Evolutionary conservation across 495 filamentous ascomycete genomes (phyloP), one percentile per base, ranked within the genome.

Genomic region (Bacidia gigantensis): DNA sequence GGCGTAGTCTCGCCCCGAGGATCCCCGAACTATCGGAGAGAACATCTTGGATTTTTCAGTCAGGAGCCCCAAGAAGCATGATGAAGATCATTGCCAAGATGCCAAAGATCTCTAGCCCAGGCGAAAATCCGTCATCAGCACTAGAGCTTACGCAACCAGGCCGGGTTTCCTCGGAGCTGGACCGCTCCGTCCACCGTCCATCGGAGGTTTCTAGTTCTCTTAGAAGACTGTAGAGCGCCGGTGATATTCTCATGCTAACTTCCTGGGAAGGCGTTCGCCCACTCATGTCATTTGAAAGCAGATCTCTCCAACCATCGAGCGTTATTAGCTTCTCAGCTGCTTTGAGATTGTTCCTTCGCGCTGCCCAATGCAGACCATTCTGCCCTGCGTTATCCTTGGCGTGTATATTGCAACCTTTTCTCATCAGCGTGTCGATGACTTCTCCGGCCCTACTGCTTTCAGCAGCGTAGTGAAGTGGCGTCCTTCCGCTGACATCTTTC

Each of bases 371-470:
- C 29, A 35, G 17, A 38, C 53, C 50, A 55, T 55, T 46, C 50
- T 55, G 46, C 46, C 40, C 53, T 50, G 46, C 46, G 0, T 55
- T 45, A 44, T 55, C 50, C 53, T 50, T 50, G 45, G 35, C 44
- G 29, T 35, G 29, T 7, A 5, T 35, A 35, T 35, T 46, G 1
- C 5, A 22, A 46, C 18, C 45, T 26, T 10, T n/a, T 14, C 7
- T 35, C 25, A 55, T 14, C 11, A 55, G 38, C 24, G 32, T 26
- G 12, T 55, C 47, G 12, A 55, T 50, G 9, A 50, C 47, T 32
- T 12, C 20, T 44, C 22, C 11, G 29, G 32, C 47, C 50, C 53
- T 50, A 32, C 53, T 55, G 38, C 53, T 55, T 45, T 44, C 46
- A 23, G 23, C 53, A 21, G 53, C 53, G 17, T 55, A 50, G 40